Evolutionary conservation across 2,329 filamentous ascomycete genomes (phyloP).

Genomic region (Lecanicillium sp.): DNA sequence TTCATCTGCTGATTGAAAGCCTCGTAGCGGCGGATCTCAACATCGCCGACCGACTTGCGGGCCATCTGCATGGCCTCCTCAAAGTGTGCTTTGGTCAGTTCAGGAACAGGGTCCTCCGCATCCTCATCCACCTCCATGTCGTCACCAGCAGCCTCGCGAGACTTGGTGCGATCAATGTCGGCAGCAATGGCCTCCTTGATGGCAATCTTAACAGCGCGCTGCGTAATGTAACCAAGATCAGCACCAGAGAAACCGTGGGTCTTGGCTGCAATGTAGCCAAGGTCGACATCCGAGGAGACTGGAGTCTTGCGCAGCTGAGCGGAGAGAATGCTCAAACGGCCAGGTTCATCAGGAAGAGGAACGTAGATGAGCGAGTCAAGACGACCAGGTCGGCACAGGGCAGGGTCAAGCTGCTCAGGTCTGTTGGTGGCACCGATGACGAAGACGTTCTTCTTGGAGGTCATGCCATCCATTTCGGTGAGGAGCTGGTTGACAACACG

Average conservation of each 20-base stretch:
- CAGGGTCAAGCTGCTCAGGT: constrained; percentile 96
- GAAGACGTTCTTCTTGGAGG: constrained; percentile 99
- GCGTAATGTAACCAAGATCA: constrained; percentile 97
- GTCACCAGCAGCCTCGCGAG: constrained; percentile 76
- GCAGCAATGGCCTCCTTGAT: constrained; percentile 92
- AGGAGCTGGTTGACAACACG: constrained; percentile 99
- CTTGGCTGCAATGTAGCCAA: constrained; percentile 88
- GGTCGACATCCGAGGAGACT: constrained; percentile 77
- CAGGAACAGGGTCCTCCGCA: constrained; percentile 84
- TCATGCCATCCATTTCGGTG: constrained; percentile 99
- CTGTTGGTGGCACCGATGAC: constrained; percentile 98
- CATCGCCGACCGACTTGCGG: constrained; percentile 87
- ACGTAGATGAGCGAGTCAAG: constrained; percentile 98
- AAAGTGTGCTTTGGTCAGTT: constrained; percentile 93
- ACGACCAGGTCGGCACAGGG: constrained; percentile 95
- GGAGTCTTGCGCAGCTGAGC: constrained; percentile 98
- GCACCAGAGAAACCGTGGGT: constrained; percentile 99
- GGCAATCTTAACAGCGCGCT: constrained; percentile 97
- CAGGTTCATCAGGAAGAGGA: constrained; percentile 85
- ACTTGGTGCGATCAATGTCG: constrained; percentile 87
- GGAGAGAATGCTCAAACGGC: constrained; percentile 82
- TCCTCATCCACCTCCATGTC: constrained; percentile 68
- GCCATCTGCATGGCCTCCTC: constrained; percentile 97
- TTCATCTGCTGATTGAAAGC: constrained; percentile 99
- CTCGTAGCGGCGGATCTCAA: constrained; percentile 97